These are phyloP conservation scores for Podaxis pistillaris DNA, from an alignment of 768 basidiomycete genomes.

Conservation along the genomic window DNA sequence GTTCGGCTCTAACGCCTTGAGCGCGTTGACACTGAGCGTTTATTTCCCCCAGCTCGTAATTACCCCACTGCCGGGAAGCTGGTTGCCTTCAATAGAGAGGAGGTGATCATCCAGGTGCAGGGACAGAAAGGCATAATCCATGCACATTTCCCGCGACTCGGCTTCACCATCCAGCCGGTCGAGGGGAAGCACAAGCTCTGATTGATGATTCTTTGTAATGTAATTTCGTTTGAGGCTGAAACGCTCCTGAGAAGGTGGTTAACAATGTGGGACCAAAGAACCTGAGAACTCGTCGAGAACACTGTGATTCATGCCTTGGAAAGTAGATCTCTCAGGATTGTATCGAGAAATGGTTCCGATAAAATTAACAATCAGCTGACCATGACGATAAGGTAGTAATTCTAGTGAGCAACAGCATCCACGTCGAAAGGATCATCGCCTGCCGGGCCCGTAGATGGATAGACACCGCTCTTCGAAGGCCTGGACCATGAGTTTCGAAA, in stretches of 20 bases:
- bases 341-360: not conserved
- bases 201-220: not conserved
- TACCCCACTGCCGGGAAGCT: conserved; percentile 49
- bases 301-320: not conserved
- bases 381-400: not conserved
- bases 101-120: conserved; percentile 46
- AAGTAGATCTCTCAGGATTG: not conserved
- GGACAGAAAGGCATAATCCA: conserved; percentile 38
- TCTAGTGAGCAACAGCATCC: not conserved
- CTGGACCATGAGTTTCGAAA: conserved; percentile 85
- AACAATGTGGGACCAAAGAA: not conserved
- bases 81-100: conserved; percentile 45
- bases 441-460: conserved; percentile 62
- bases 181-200: conserved; percentile 16
- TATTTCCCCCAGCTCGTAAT: conserved; percentile 28
- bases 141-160: conserved; percentile 54
- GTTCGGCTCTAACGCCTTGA: conserved; percentile 2
- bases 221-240: not conserved
- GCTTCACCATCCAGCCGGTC: conserved; percentile 29
- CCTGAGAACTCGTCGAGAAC: not conserved
- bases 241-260: not conserved
- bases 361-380: not conserved
- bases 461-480: conserved; percentile 89
- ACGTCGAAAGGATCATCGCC: not conserved
- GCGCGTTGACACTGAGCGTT: not conserved